Conservation (phyloP, 75 land plant species). For the Sequoia sempervirens region DNA sequence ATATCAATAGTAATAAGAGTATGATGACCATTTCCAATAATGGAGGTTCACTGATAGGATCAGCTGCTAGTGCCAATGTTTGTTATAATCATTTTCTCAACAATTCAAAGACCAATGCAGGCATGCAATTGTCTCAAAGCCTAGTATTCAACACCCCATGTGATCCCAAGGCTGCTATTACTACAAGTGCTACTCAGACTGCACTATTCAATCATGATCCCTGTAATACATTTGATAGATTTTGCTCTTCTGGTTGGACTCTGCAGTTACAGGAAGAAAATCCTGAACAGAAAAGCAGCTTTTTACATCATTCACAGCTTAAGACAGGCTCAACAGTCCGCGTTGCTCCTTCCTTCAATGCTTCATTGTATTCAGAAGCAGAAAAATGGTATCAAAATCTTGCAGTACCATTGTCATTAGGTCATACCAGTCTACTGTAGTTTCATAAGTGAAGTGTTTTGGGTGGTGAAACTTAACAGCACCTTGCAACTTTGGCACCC, state of each 20-base stretch:
- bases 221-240: background rate
- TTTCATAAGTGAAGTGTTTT: background rate
- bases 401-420: background rate
- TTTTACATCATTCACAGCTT: background rate
- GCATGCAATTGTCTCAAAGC: background rate
- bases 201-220: background rate
- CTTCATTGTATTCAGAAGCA: background rate
- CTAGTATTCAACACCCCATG: background rate
- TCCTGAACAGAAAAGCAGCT: background rate
- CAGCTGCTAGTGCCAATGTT: background rate
- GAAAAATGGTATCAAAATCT: background rate
- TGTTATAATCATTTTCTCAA: background rate
- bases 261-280: background rate
- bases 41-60: background rate
- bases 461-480: background rate
- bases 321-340: background rate
- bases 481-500: background rate
- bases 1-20: background rate
- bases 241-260: background rate
- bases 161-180: background rate
- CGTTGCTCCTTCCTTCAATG: slow-evolving; percentile 2
- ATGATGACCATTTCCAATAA: background rate
- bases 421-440: background rate
- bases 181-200: background rate
- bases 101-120: background rate